A percentile compares a stretch with the other conserved stretches of the same genome.
These are phyloP conservation scores for Debaryomyces sp. DNA, from an alignment of 1,139 yeast genomes.

Conservation along the genomic window DNA sequence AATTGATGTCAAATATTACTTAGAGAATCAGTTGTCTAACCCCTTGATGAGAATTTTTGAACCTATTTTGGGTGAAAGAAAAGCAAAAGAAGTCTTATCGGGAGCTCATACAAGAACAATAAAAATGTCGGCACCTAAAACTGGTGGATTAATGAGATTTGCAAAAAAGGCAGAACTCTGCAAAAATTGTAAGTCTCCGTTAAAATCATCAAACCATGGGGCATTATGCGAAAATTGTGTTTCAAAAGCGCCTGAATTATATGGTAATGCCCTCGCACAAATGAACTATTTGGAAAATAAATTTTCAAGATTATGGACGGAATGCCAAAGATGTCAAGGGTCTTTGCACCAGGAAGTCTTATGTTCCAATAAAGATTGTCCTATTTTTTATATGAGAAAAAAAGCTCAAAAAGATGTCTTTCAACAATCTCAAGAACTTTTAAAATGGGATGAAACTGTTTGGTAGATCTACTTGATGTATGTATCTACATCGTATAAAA, in stretches of 20 bases:
- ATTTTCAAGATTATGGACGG: conserved; percentile 94
- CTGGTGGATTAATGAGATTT: conserved; percentile 87
- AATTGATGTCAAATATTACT: conserved; percentile 90
- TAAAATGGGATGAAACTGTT: conserved; percentile 66
- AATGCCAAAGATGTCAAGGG: conserved; percentile 97
- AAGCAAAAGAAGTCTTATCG: conserved; percentile 73
- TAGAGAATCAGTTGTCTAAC: conserved; percentile 90
- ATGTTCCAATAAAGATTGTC: conserved; percentile 95
- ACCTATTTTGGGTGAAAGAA: conserved; percentile 87
- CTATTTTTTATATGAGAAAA: conserved; percentile 95
- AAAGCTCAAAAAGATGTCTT: conserved; percentile 88
- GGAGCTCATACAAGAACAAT: conserved; percentile 87
- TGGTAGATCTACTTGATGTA: conserved; percentile 39
- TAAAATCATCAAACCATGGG: conserved; percentile 65
- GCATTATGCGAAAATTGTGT: conserved; percentile 84
- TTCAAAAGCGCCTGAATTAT: conserved; percentile 72
- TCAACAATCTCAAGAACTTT: conserved; percentile 67
- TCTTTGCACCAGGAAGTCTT: conserved; percentile 93
- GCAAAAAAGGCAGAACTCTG: conserved; percentile 89
- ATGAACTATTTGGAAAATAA: conserved; percentile 81
- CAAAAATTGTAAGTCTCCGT: conserved; percentile 83
- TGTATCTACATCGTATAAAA: neutral
- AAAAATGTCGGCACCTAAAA: conserved; percentile 62
- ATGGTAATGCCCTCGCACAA: conserved; percentile 75
- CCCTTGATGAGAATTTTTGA: conserved; percentile 94